phyloP scores from a whole-genome alignment of 371 early-diverging fungal genomes.

The Lichtheimia hyalospora region DNA sequence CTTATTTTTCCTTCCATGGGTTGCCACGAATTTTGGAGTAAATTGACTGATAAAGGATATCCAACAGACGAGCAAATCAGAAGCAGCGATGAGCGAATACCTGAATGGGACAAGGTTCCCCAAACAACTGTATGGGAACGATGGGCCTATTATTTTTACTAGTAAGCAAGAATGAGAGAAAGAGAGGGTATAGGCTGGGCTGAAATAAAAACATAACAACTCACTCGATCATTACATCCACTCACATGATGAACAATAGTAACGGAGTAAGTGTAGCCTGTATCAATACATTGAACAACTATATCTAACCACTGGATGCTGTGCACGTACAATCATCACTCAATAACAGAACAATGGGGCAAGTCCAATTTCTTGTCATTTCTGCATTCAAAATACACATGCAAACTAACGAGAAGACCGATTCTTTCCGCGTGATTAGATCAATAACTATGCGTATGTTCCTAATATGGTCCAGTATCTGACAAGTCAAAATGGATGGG shows the following conservation, averaged over 20 bases:
- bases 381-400: too few species aligned
- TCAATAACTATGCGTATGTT: slow-evolving; percentile 27
- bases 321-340: too few species aligned
- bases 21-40: background rate
- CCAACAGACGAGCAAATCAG: slow-evolving; percentile 6
- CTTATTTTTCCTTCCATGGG: background rate
- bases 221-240: too few species aligned
- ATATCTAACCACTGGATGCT: too few species aligned
- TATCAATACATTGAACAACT: too few species aligned
- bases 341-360: slow-evolving; percentile 23
- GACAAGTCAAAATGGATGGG: slow-evolving; percentile 13
- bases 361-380: slow-evolving; percentile 1
- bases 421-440: slow-evolving; percentile 7
- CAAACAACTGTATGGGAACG: slow-evolving; percentile 28
- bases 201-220: background rate
- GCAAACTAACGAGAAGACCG: background rate
- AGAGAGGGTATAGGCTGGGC: background rate
- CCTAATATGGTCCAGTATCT: slow-evolving; percentile 25
- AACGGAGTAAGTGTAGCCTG: slow-evolving; percentile 20
- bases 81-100: slow-evolving; percentile 5
- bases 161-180: slow-evolving; percentile 18
- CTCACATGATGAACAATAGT: slow-evolving; percentile 6
- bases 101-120: slow-evolving; percentile 27
- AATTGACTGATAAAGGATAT: slow-evolving; percentile 9
- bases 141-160: slow-evolving; percentile 33